These are phyloP conservation scores for Adansonia gregorii DNA, from an alignment of 441 rosid species.

Conservation along the genomic window DNA sequence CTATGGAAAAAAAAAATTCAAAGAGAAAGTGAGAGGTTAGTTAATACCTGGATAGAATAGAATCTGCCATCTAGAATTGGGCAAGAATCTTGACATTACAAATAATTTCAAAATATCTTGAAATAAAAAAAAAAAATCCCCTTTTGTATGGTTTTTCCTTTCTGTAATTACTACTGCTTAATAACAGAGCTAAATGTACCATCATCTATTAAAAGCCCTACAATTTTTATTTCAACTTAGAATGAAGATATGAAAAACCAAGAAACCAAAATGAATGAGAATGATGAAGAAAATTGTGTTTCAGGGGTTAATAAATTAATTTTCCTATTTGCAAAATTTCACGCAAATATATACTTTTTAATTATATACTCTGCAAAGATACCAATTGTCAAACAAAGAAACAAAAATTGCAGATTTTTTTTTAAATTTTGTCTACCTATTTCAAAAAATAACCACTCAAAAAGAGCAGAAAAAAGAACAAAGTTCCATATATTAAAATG, in stretches of 20 bases:
- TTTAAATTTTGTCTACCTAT: conserved; percentile 27
- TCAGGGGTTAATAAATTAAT: not conserved
- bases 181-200: not conserved
- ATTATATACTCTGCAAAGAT: conserved; percentile 6
- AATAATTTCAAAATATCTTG: no score
- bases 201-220: not conserved
- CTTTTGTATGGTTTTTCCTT: no score
- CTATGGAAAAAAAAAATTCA: no score
- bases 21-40: no score
- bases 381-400: not conserved
- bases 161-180: no score
- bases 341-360: not conserved
- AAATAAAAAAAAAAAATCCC: no score
- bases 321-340: not conserved
- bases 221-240: not conserved
- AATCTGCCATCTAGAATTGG: no score
- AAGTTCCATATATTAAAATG: conserved; percentile 70
- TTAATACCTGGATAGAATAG: no score
- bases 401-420: not conserved
- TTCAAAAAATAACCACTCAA: conserved; percentile 80
- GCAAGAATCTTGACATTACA: no score
- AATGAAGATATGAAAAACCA: not conserved
- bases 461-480: conserved; percentile 68
- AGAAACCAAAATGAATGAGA: not conserved
- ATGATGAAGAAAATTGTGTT: not conserved